phyloP scores from a whole-genome alignment of 352 stramenopile genomes.

The Hyaloperonospora brassicae region DNA sequence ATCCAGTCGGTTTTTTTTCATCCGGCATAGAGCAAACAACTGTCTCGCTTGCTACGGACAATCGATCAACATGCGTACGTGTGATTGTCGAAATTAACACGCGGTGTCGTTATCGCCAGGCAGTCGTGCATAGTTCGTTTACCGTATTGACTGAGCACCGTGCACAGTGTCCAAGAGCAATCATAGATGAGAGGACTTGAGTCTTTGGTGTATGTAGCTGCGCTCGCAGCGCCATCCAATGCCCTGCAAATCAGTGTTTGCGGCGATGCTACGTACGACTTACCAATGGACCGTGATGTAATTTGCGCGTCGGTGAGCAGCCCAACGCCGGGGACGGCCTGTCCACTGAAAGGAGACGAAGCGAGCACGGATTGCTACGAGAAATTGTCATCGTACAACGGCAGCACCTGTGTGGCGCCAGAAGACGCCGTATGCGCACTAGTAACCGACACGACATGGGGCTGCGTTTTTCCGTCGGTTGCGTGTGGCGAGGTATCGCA shows the following conservation, averaged over 20 bases:
- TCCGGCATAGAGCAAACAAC: no score
- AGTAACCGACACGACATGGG: constrained; percentile 35
- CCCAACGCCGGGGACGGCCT: constrained; percentile 20
- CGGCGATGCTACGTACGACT: constrained; percentile 37
- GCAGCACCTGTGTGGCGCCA: constrained; percentile 23
- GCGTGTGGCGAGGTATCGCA: constrained; percentile 11
- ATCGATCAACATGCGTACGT: no score
- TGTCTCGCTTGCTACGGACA: no score
- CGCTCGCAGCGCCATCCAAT: constrained; percentile 7
- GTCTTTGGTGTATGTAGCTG: not conserved
- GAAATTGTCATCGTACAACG: constrained; percentile 34
- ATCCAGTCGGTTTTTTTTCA: no score
- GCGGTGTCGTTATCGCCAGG: no score
- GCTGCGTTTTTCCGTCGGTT: constrained; percentile 24
- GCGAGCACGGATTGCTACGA: constrained; percentile 35
- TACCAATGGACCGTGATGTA: constrained; percentile 26
- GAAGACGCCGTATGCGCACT: constrained; percentile 41
- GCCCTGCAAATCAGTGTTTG: constrained; percentile 34
- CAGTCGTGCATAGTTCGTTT: no score
- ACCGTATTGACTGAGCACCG: no score
- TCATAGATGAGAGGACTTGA: no score
- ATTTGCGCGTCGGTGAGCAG: constrained; percentile 40
- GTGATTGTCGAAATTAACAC: no score
- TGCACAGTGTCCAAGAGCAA: no score
- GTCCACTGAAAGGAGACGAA: constrained; percentile 34